Percentiles rank a stretch among this genome's conserved stretches.
These are phyloP conservation scores for Bombardia bombarda DNA, from an alignment of 495 filamentous ascomycete genomes.

Conservation along the genomic window DNA sequence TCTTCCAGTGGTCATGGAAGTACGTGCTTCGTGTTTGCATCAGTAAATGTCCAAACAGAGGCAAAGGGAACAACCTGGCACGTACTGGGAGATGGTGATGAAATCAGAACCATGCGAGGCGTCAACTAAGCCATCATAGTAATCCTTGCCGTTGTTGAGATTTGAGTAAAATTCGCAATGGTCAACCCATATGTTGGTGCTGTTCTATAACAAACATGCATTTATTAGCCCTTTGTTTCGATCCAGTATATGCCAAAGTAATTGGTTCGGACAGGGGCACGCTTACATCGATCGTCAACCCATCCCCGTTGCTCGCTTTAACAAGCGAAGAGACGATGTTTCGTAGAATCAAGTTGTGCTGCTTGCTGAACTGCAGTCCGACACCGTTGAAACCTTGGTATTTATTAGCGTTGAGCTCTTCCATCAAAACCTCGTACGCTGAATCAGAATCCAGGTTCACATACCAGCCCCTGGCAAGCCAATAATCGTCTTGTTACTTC, in stretches of 20 bases:
- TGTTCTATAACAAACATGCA: slow-evolving; percentile 5
- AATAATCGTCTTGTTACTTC: slow-evolving; percentile 49
- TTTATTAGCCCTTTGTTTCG: background rate
- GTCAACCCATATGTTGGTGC: slow-evolving; percentile 61
- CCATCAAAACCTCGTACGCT: background rate
- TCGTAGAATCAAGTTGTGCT: slow-evolving; percentile 51
- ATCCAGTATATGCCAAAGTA: background rate
- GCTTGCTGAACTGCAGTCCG: slow-evolving; percentile 38
- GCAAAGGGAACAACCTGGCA: no score
- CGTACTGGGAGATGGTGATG: slow-evolving; percentile 39
- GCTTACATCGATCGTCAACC: slow-evolving; percentile 44
- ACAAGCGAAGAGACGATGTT: slow-evolving; percentile 56
- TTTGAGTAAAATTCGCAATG: slow-evolving; percentile 58
- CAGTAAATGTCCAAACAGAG: background rate
- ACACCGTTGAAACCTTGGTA: slow-evolving; percentile 32
- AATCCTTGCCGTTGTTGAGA: slow-evolving; percentile 51
- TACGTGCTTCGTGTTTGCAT: slow-evolving; percentile 21
- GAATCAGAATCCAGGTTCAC: background rate
- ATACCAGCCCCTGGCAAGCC: slow-evolving; percentile 29
- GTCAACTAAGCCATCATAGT: slow-evolving; percentile 61
- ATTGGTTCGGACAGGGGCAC: background rate
- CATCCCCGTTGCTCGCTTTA: slow-evolving; percentile 50
- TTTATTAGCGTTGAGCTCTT: background rate
- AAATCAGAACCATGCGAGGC: slow-evolving; percentile 47
- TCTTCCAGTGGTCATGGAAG: slow-evolving; percentile 60